Evolutionary conservation across 805 yeast genomes (phyloP).

Genomic region (Dipodascopsis tothii): DNA sequence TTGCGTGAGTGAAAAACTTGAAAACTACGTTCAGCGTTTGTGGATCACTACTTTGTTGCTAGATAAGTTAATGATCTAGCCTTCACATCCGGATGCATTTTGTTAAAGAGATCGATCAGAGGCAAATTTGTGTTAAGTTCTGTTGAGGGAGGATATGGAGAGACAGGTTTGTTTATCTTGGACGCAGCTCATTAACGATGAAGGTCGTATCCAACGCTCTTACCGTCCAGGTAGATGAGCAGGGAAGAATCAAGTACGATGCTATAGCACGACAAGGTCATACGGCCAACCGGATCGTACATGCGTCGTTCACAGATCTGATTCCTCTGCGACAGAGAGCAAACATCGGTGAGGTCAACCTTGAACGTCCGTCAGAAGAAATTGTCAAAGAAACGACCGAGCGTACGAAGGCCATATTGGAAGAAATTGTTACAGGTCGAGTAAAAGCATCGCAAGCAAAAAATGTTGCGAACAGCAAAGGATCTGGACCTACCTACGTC

Average conservation of each 20-base stretch:
- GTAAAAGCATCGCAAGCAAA: constrained; percentile 35
- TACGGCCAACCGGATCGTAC: constrained; percentile 31
- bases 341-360: constrained; percentile 34
- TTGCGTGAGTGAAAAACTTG: too few species aligned
- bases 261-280: constrained; percentile 33
- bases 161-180: too few species aligned
- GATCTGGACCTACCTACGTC: constrained; percentile 38
- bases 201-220: too few species aligned
- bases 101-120: too few species aligned
- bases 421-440: constrained; percentile 38
- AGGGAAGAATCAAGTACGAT: constrained; percentile 31
- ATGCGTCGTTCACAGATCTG: constrained; percentile 48
- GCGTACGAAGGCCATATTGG: constrained; percentile 52
- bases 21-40: too few species aligned
- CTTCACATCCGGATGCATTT: too few species aligned
- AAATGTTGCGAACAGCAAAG: constrained; percentile 26
- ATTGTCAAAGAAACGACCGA: constrained; percentile 42
- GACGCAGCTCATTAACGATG: too few species aligned
- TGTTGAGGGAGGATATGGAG: too few species aligned
- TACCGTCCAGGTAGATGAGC: constrained; percentile 26
- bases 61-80: too few species aligned
- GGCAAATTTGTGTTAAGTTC: too few species aligned
- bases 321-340: constrained; percentile 51
- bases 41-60: too few species aligned
- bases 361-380: constrained; percentile 43